Base-by-base conservation (phyloP, 192 early-diverging fungal species). In the Spizellomyces sp. region DNA sequence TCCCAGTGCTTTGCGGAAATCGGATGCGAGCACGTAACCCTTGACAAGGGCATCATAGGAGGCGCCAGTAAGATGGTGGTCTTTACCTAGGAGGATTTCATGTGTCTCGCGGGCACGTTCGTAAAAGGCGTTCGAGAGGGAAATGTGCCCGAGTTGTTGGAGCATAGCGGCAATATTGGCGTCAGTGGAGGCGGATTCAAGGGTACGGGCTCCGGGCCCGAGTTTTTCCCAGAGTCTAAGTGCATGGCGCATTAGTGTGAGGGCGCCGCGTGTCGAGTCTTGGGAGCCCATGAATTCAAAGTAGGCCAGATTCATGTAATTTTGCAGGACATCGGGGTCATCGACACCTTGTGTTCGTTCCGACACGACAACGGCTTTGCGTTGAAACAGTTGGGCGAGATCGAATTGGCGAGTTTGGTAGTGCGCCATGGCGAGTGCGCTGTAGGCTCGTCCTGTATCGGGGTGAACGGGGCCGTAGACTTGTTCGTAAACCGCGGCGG, bases 281-380 rank as follows among this genome's bases (percentile, higher is more conserved):
- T 67, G n/a, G 1, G 84, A 87, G 70, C 92, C 87, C 9, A 89
- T 84, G 66, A 90, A 92, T 85, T 99, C 96, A 80, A 93, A 96
- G 73, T 92, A 82, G 45, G 90, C 95, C 71, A 99, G 81, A 69
- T 95, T 95, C 59, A 94, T 74, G 82, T 90, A 75, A 57, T 48
- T 48, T 7, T 62, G 27, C 58, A 73, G 9, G 54, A 68, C 66
- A 9, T 95, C 92, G 36, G 89, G 87, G 54, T 90, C 82, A 77
- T 99, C 97, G 9, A 96, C 79, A 6, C 97, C 97, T 36, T 79
- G 80, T 2, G 91, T 91, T 60, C 96, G 84, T 77, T 99, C 97
- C 4, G 87, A 80, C 54, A 93, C 87, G 48, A 97, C 84, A 44
- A 95, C 90, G 0, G 94, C 94, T 74, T 92, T 90, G 36, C 90